phyloP scores from a whole-genome alignment of 306 rosid species.

The Prunus persica region DNA sequence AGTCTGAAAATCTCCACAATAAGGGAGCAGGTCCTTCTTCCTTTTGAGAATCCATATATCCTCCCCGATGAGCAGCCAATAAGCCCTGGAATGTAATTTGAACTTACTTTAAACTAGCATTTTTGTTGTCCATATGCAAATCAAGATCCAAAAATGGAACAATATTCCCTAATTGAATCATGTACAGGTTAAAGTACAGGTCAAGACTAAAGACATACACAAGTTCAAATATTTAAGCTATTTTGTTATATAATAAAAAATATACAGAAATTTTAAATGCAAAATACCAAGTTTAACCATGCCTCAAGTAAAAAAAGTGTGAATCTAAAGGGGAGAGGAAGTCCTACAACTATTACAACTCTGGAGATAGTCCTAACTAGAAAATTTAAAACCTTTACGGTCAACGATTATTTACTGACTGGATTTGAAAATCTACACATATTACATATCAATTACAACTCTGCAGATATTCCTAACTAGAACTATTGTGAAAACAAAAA shows the following conservation, averaged over 20 bases:
- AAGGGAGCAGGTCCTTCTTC: conserved; percentile 99
- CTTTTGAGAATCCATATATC: conserved; percentile 93
- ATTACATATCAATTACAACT: not conserved
- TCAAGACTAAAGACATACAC: not conserved
- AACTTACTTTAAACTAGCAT: not conserved
- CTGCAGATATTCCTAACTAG: not conserved
- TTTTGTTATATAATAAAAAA: not conserved
- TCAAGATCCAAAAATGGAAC: not conserved
- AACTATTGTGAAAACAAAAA: not conserved
- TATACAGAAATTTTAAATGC: not conserved
- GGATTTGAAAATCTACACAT: not conserved
- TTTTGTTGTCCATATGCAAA: not conserved
- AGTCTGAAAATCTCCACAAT: conserved; percentile 93
- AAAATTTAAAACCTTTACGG: not conserved
- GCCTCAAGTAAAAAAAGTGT: not conserved
- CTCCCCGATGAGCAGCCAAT: conserved; percentile 99
- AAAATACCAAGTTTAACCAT: not conserved
- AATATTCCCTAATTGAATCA: not conserved
- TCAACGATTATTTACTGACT: not conserved
- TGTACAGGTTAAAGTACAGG: not conserved
- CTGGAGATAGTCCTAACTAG: too few relatives aligned
- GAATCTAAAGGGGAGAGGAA: not conserved
- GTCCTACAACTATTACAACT: not conserved
- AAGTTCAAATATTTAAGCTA: not conserved
- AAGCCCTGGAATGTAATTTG: conserved; percentile 58